Evolutionary conservation across 306 rosid genomes (phyloP), one percentile per base, ranked within the genome.

Genomic region (Quercus dentata): DNA sequence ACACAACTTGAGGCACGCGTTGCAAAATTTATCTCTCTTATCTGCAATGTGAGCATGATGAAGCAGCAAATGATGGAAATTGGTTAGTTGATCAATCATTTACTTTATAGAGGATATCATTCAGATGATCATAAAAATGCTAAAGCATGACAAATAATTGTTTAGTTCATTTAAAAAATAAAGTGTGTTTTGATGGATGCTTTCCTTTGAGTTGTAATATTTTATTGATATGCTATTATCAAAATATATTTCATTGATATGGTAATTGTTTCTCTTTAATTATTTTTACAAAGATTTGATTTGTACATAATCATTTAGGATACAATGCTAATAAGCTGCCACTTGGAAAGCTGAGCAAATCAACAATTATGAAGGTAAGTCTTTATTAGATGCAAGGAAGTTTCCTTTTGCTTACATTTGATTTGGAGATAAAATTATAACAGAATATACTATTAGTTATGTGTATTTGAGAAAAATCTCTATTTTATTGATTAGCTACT

Each of bases 1-100:
- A 86, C 97, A 28, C 82, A 88, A 86, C 97, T 95, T 77, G 99
- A 93, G 81, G 74, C 89, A 13, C 82, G 84, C 33, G 55, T 95
- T 57, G 98, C 98, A 72, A 91, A 89, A 76, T 91, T 95, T 77
- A 88, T 95, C 68, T 93, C 99, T 68, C 97, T 95, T 33, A 82
- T 95, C 83, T 93, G 99, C 88, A 93, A 95, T 38, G 71, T 93
- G 75, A 85, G 92, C 88, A 95, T 95, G 99, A 95, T 95, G 99
- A 89, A 87, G 88, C 99, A 93, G 76, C 98, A 93, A 61, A 95
- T 95, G 99, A 92, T 95, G 98, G 97, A 95, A 93, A 95, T 95
- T 84, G 99, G 99, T 95, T 76, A 71, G 96, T 79, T 75, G 17
- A 64, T 78, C 52, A 73, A 31, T 51, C 62, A 46, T 69, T 65